Evolutionary conservation across 2,329 filamentous ascomycete species (phyloP).

Genomic region (Clarireedia sp.): DNA sequence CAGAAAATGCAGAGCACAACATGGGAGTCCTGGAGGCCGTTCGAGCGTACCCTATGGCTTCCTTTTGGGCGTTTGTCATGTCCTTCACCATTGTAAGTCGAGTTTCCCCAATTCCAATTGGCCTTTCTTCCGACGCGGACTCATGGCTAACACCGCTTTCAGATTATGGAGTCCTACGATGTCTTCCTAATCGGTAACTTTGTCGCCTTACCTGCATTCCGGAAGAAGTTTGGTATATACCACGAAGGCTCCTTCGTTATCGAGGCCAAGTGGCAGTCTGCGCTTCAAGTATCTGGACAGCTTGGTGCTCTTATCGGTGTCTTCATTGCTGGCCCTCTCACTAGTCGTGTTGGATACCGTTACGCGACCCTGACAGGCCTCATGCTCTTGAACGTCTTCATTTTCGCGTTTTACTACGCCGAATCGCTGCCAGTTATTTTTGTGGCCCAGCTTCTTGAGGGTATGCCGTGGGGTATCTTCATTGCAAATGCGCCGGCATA

Average conservation of each 20-base stretch:
- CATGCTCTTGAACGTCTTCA: conserved; percentile 44
- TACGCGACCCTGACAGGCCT: conserved; percentile 49
- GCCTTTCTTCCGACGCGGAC: conserved; percentile 6
- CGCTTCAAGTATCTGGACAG: conserved; percentile 46
- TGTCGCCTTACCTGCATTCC: conserved; percentile 43
- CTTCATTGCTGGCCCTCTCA: conserved; percentile 52
- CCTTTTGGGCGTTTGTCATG: conserved; percentile 47
- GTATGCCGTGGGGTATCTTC: conserved; percentile 59
- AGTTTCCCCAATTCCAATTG: not conserved
- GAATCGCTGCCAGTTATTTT: conserved; percentile 36
- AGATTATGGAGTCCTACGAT: conserved; percentile 58
- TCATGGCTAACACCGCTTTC: not conserved
- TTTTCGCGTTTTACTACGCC: conserved; percentile 37
- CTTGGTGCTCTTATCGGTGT: conserved; percentile 53
- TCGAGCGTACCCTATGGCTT: conserved; percentile 44
- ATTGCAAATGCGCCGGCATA: conserved; percentile 58
- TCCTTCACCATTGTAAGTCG: conserved; percentile 44
- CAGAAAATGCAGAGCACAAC: conserved; percentile 45
- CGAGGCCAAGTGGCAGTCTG: conserved; percentile 47
- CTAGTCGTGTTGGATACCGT: conserved; percentile 50
- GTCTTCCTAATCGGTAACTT: conserved; percentile 55
- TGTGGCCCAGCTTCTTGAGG: conserved; percentile 49
- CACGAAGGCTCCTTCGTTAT: conserved; percentile 32
- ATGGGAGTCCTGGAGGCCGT: conserved; percentile 44
- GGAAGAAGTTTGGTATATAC: not conserved